These are phyloP conservation scores for Megacollybia marginata DNA, from an alignment of 768 basidiomycete genomes.

Conservation along the genomic window DNA sequence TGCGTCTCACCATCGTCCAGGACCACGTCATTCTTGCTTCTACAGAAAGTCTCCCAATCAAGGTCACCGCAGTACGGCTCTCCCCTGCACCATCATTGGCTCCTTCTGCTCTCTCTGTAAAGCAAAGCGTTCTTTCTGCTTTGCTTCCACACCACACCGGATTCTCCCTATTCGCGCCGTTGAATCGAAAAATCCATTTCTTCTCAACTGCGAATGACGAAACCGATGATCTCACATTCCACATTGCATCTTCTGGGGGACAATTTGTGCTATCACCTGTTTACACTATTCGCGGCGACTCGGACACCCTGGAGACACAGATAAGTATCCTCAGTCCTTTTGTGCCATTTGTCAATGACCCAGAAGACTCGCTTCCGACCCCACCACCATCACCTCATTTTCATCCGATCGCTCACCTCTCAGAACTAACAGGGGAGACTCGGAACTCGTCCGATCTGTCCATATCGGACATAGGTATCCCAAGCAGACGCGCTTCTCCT, in stretches of 20 bases:
- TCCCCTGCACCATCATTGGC: neutral
- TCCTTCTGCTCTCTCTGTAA: neutral
- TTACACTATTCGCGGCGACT: neutral
- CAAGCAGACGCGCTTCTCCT: neutral
- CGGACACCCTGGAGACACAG: neutral
- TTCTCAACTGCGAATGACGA: slow-evolving; percentile 6
- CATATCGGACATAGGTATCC: neutral
- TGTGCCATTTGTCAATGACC: slow-evolving; percentile 2
- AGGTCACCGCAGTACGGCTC: slow-evolving; percentile 6
- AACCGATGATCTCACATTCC: slow-evolving; percentile 14
- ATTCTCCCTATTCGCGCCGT: slow-evolving; percentile 13
- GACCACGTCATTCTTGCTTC: slow-evolving; percentile 6
- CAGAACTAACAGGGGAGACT: neutral
- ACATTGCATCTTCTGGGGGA: slow-evolving; percentile 17
- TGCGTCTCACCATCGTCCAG: neutral
- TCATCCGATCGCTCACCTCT: slow-evolving; percentile 12
- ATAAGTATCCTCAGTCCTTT: slow-evolving; percentile 25
- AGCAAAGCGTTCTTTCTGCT: slow-evolving; percentile 1
- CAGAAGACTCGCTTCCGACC: slow-evolving; percentile 21
- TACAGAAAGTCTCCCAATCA: slow-evolving; percentile 1
- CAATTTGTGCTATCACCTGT: slow-evolving; percentile 18
- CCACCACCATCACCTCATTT: slow-evolving; percentile 31
- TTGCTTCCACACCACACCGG: slow-evolving; percentile 5
- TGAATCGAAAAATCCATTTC: slow-evolving; percentile 6
- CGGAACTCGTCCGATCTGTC: neutral